Conservation (phyloP, 495 filamentous ascomycete genomes). For the Xylaria castorea region DNA sequence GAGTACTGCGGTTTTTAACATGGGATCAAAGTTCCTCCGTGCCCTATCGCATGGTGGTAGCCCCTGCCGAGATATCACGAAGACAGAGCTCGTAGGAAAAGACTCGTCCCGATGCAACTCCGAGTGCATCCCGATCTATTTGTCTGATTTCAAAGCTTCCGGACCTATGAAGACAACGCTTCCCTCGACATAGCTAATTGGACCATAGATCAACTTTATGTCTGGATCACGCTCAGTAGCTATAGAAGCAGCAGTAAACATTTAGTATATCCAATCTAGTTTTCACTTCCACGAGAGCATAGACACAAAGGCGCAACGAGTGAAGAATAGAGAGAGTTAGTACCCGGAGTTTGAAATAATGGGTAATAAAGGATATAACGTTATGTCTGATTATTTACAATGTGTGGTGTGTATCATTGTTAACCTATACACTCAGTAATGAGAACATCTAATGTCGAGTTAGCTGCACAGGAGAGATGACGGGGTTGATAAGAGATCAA, state of each 20-base stretch:
- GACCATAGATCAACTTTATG: background rate
- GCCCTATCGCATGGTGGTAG: background rate
- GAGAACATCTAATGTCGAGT: background rate
- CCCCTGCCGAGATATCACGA: background rate
- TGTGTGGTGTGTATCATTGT: background rate
- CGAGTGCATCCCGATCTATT: background rate
- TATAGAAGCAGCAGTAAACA: background rate
- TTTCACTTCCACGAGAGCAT: no score
- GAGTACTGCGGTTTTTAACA: background rate
- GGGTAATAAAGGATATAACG: background rate
- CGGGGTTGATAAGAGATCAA: background rate
- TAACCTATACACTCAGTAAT: background rate
- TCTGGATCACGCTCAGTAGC: background rate
- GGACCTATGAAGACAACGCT: background rate
- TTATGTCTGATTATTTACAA: background rate
- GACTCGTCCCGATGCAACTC: background rate
- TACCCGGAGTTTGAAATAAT: no score
- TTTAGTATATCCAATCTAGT: background rate
- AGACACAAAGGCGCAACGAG: no score
- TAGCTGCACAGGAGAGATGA: no score
- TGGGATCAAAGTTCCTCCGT: background rate
- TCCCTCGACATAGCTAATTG: background rate
- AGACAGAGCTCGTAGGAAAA: background rate
- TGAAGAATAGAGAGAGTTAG: no score
- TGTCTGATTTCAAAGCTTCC: background rate